phyloP scores from a whole-genome alignment of 1,284 basidiomycete genomes.

The Cystobasidium sp. region DNA sequence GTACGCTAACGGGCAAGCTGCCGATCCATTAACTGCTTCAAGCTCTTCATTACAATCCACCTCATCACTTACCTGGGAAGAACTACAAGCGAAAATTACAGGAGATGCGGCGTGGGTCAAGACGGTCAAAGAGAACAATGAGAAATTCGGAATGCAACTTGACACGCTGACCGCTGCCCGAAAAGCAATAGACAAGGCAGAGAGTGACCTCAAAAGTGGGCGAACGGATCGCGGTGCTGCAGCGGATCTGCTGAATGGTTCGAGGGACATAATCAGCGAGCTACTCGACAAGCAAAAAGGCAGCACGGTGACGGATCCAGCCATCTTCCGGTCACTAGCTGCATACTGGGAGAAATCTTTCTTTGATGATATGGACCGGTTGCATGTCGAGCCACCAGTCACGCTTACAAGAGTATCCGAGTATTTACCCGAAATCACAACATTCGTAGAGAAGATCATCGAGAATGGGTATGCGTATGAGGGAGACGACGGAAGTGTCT shows the following conservation, averaged over 20 bases:
- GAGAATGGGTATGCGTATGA: constrained; percentile 86
- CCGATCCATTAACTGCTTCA: constrained; percentile 14
- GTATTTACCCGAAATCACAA: constrained; percentile 92
- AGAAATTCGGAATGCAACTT: constrained; percentile 89
- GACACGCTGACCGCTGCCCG: constrained; percentile 62
- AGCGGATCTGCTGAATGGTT: constrained; percentile 57
- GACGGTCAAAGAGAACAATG: constrained; percentile 73
- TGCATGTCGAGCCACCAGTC: constrained; percentile 85
- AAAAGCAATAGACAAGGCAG: constrained; percentile 40
- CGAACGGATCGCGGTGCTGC: constrained; percentile 58
- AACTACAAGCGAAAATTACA: constrained; percentile 15
- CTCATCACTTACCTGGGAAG: constrained; percentile 20
- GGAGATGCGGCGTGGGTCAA: constrained; percentile 66
- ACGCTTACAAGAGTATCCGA: constrained; percentile 94
- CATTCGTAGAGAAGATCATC: constrained; percentile 84
- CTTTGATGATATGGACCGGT: constrained; percentile 88
- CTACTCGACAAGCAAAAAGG: constrained; percentile 64
- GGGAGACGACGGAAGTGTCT: constrained; percentile 80
- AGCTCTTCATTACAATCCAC: constrained; percentile 15
- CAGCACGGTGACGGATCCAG: constrained; percentile 80
- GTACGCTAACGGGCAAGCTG: not conserved
- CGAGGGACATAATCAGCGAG: constrained; percentile 52
- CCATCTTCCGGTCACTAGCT: constrained; percentile 81
- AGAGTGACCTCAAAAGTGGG: constrained; percentile 30
- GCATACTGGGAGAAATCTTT: constrained; percentile 89